Percentiles rank a stretch among this genome's conserved stretches.
Evolutionary conservation across 2,329 filamentous ascomycete genomes (phyloP).

Genomic region (Neonectria magnoliae): DNA sequence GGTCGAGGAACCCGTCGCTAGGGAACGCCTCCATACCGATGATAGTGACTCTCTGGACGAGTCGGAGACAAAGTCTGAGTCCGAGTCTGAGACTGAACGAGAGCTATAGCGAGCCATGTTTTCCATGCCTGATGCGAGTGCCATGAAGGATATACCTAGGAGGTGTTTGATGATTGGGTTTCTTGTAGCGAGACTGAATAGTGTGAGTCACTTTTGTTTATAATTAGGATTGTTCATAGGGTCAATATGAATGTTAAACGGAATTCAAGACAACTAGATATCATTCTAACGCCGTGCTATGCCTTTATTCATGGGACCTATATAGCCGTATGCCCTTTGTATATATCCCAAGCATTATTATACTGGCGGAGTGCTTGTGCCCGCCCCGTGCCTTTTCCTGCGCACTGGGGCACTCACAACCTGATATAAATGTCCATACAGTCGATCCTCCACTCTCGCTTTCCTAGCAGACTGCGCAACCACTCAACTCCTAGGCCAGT

Average conservation of each 20-base stretch:
- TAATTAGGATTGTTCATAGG: slow-evolving; percentile 28
- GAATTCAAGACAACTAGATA: slow-evolving; percentile 9
- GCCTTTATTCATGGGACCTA: background rate
- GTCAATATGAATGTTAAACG: slow-evolving; percentile 9
- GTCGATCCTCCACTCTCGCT: slow-evolving; percentile 88
- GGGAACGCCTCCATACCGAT: slow-evolving; percentile 6
- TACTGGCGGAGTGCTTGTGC: background rate
- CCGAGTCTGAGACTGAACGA: slow-evolving; percentile 18
- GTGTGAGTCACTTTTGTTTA: slow-evolving; percentile 37
- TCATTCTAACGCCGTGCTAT: slow-evolving; percentile 17
- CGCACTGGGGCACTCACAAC: slow-evolving; percentile 58
- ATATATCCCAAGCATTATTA: slow-evolving; percentile 5
- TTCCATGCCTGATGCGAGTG: slow-evolving; percentile 41
- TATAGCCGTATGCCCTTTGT: slow-evolving; percentile 5
- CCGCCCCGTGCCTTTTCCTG: background rate
- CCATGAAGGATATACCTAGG: slow-evolving; percentile 42
- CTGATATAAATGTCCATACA: slow-evolving; percentile 90
- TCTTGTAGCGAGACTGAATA: slow-evolving; percentile 32
- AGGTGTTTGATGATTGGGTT: slow-evolving; percentile 35
- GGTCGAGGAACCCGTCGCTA: slow-evolving; percentile 2
- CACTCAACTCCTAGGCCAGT: slow-evolving; percentile 85
- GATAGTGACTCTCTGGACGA: background rate
- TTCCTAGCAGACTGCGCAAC: slow-evolving; percentile 82
- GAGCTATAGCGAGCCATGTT: slow-evolving; percentile 31
- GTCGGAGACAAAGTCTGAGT: background rate